A percentile compares a stretch with the other conserved stretches of the same genome.
Conservation (phyloP, 73 alveolate genomes). For the Breviolum minutum region DNA sequence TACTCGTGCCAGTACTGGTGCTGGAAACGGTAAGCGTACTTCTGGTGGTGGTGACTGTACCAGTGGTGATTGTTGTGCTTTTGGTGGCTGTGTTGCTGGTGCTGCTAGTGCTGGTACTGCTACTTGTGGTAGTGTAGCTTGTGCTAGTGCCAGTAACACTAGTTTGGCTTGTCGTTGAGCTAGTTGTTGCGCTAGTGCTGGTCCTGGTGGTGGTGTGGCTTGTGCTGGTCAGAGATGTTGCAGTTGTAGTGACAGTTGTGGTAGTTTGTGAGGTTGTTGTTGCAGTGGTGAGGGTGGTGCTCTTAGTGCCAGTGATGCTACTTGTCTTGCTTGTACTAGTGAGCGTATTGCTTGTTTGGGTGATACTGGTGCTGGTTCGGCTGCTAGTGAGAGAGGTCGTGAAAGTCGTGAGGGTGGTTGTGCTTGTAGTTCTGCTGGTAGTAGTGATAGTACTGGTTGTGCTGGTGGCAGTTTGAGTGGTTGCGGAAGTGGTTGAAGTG, state of each 20-base stretch:
- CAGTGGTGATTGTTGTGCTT: conserved; percentile 88
- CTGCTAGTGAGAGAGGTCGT: conserved; percentile 15
- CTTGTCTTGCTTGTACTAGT: background rate
- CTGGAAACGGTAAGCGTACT: background rate
- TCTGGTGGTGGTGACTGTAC: conserved; percentile 73
- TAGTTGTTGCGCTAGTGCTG: background rate
- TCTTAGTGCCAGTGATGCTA: conserved; percentile 13
- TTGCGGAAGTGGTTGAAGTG: background rate
- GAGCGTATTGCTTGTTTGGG: conserved; percentile 3
- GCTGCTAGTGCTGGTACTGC: conserved; percentile 38
- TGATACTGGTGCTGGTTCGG: background rate
- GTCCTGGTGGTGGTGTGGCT: background rate
- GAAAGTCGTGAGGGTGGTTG: background rate
- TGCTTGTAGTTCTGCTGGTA: background rate
- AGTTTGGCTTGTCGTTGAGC: conserved; percentile 15
- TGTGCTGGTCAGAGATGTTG: conserved; percentile 7
- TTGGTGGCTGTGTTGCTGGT: conserved; percentile 19
- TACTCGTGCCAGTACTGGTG: background rate
- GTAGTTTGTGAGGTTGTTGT: background rate
- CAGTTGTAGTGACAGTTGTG: background rate
- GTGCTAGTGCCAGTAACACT: conserved; percentile 23
- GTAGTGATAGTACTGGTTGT: background rate
- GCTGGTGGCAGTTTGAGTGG: background rate
- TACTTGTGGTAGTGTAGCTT: conserved; percentile 48
- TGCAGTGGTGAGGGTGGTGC: conserved; percentile 47